phyloP scores from a whole-genome alignment of 306 rosid species.

The Quercus suber region DNA sequence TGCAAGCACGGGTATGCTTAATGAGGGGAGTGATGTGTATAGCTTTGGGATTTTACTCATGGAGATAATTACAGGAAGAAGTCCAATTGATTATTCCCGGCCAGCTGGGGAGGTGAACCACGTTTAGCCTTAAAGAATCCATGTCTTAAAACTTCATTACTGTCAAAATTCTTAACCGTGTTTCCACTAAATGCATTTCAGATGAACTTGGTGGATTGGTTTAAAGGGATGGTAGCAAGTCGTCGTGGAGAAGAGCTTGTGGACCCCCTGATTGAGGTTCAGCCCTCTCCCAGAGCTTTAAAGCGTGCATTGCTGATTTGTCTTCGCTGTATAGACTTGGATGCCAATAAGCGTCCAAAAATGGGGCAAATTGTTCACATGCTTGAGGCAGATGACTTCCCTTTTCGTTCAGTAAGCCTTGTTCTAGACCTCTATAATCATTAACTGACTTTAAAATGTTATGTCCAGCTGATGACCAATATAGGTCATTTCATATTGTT shows the following conservation, averaged over 20 bases:
- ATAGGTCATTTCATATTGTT: background rate
- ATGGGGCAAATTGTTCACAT: conserved; percentile 98
- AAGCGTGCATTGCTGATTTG: conserved; percentile 83
- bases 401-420: conserved; percentile 73
- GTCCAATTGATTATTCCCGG: conserved; percentile 86
- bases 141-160: background rate
- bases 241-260: conserved; percentile 82
- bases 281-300: conserved; percentile 71
- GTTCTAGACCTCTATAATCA: background rate
- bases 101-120: conserved; percentile 84
- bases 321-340: conserved; percentile 88
- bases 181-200: conserved; percentile 31
- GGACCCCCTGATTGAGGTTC: conserved; percentile 73
- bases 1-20: conserved; percentile 96
- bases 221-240: conserved; percentile 84
- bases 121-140: background rate
- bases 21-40: conserved; percentile 89
- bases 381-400: conserved; percentile 97
- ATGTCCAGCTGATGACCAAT: background rate
- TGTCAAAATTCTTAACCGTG: conserved; percentile 2
- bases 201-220: conserved; percentile 99
- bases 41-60: conserved; percentile 93
- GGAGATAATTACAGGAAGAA: conserved; percentile 97
- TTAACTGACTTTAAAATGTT: background rate
- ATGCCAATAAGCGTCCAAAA: conserved; percentile 81